Evolutionary conservation across 805 yeast species (phyloP).

Genomic region (Millerago galiae): DNA sequence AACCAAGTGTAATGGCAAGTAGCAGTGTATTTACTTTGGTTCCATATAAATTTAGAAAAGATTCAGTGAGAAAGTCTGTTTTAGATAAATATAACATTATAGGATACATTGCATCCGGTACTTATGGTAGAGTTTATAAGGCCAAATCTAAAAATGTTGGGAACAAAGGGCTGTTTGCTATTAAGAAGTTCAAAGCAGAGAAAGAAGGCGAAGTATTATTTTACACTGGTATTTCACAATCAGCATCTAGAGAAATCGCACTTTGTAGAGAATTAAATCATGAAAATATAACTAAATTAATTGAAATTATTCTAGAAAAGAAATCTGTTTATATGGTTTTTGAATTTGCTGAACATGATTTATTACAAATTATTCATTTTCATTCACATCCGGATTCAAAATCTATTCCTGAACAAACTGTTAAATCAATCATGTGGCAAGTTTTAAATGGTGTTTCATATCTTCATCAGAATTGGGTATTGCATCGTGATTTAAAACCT

Average conservation of each 20-base stretch:
- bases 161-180: slow-evolving; percentile 45
- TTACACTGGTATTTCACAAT: slow-evolving; percentile 92
- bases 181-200: slow-evolving; percentile 93
- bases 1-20: slow-evolving; percentile 36
- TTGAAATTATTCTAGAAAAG: slow-evolving; percentile 80
- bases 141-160: slow-evolving; percentile 48
- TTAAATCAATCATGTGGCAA: slow-evolving; percentile 89
- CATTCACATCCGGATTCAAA: slow-evolving; percentile 86
- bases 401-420: slow-evolving; percentile 69
- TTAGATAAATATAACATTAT: slow-evolving; percentile 79
- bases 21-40: slow-evolving; percentile 48
- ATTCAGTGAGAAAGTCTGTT: slow-evolving; percentile 62
- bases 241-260: slow-evolving; percentile 95
- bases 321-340: slow-evolving; percentile 91
- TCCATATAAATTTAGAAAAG: slow-evolving; percentile 59
- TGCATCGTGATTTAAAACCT: slow-evolving; percentile 94
- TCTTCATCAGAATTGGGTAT: slow-evolving; percentile 91
- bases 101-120: slow-evolving; percentile 98
- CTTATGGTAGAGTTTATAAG: slow-evolving; percentile 92
- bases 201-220: slow-evolving; percentile 83
- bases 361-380: slow-evolving; percentile 87
- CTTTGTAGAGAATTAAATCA: slow-evolving; percentile 82
- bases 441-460: slow-evolving; percentile 86
- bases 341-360: slow-evolving; percentile 94
- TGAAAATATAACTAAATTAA: slow-evolving; percentile 69